A percentile compares a stretch with the other conserved stretches of the same genome.
These are phyloP conservation scores for Rhizophagus clarus DNA, from an alignment of 192 early-diverging fungal genomes.

Conservation along the genomic window DNA sequence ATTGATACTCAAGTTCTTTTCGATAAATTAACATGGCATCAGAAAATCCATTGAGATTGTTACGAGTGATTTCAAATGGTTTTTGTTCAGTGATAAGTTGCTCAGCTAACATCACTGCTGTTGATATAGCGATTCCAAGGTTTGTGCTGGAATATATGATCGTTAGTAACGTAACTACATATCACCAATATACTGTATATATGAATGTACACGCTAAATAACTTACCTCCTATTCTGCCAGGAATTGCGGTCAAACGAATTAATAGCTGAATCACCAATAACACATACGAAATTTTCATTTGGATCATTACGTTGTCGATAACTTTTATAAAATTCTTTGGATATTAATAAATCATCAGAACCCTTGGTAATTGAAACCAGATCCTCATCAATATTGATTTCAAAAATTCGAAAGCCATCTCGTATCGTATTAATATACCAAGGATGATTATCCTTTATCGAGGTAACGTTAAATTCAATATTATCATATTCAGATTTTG, in stretches of 20 bases:
- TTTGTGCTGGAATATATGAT: not conserved
- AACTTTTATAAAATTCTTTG: not conserved
- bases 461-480: not conserved
- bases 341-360: not conserved
- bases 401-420: not conserved
- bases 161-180: too few species aligned
- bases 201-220: too few species aligned
- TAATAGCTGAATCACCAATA: not conserved
- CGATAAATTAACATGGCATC: not conserved
- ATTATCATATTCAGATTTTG: not conserved
- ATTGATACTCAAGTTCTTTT: not conserved
- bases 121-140: not conserved
- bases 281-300: not conserved
- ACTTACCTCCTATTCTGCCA: not conserved
- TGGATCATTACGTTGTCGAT: not conserved
- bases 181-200: too few species aligned
- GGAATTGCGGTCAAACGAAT: not conserved
- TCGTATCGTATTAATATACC: not conserved
- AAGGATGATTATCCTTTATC: not conserved
- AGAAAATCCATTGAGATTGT: not conserved
- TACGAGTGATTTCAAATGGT: not conserved
- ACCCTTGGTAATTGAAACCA: not conserved
- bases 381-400: not conserved
- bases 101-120: not conserved
- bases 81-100: not conserved